phyloP scores from a whole-genome alignment of 2,329 filamentous ascomycete species.

The Clonostachys chloroleuca region DNA sequence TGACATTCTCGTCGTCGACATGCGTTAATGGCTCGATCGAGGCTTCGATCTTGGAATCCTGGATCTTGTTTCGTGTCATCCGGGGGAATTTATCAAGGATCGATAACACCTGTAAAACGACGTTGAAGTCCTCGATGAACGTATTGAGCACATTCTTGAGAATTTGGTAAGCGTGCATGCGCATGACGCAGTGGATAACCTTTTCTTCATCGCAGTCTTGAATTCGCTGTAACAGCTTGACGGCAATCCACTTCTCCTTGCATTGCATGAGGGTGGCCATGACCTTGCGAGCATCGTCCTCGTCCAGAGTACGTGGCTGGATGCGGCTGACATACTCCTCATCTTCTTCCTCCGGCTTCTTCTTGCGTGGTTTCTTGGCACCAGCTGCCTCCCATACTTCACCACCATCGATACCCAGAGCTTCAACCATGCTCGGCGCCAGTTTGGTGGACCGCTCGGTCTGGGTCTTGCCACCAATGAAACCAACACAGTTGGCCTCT shows the following conservation, averaged over 20 bases:
- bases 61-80: conserved; percentile 93
- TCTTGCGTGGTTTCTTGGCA: conserved; percentile 86
- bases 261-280: conserved; percentile 97
- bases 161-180: conserved; percentile 96
- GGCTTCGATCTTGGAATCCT: conserved; percentile 89
- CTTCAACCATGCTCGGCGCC: conserved; percentile 84
- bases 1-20: conserved; percentile 71
- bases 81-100: conserved; percentile 87
- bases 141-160: conserved; percentile 80
- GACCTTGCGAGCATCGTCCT: conserved; percentile 84
- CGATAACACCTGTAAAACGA: conserved; percentile 83
- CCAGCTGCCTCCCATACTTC: conserved; percentile 91
- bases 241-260: conserved; percentile 99
- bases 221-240: conserved; percentile 87
- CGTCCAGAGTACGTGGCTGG: conserved; percentile 72
- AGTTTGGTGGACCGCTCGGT: conserved; percentile 93
- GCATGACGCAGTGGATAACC: conserved; percentile 82
- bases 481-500: conserved; percentile 91
- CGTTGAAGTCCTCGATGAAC: conserved; percentile 86
- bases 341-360: conserved; percentile 86
- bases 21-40: conserved; percentile 65
- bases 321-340: conserved; percentile 94
- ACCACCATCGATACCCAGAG: conserved; percentile 87
- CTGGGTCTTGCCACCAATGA: conserved; percentile 96
- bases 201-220: conserved; percentile 82